Evolutionary conservation across 768 basidiomycete species (phyloP), one percentile per base, ranked within the genome.

Genomic region (Astraeus odoratus): DNA sequence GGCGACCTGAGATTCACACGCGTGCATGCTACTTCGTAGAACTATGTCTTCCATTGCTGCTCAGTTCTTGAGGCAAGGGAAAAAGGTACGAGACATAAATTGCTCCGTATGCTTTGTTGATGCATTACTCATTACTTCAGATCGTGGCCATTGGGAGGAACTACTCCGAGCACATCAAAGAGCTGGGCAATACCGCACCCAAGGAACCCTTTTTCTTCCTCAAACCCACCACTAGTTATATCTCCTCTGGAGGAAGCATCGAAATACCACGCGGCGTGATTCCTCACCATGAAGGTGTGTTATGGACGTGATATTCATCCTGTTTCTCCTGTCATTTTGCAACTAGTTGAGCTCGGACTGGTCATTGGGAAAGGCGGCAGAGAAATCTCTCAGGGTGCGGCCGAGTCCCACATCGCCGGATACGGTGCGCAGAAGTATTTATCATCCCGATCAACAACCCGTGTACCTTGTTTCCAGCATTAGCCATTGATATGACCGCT

Each of bases 151-250:
- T 98, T 48, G 95, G 95, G 26, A 80, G 95, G 48, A 97, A 96
- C 71, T 96, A 95, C 63, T 79, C 77, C 5, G 87, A 87, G 26
- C 94, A 96, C 54, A 83, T 84, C 61, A 91, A 87, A 65, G 96
- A 99, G 59, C 76, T 98, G 27, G 84, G 82, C 57, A 97, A 97
- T 61, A 70, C 85, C 5, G 47, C 31, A 23, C 94, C 95, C 0
- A 87, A 82, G 61, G 94, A 97, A 59, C 96, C 96, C 0, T 97
- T 99, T 74, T 94, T 97, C 77, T 99, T 99, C 72, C 69, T 98
- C 22, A 99, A 99, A 67, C 96, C 95, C 7, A 98, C 96, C 4
- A 81, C 85, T 10, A 90, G 86, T 59, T 98, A 94, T 58, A 58
- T 97, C 19, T 57, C 70, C 18, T 78, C 80, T 13, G 88, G 87